Base-by-base conservation (phyloP, 140 eudicot species). In the Eryngium alpinum region DNA sequence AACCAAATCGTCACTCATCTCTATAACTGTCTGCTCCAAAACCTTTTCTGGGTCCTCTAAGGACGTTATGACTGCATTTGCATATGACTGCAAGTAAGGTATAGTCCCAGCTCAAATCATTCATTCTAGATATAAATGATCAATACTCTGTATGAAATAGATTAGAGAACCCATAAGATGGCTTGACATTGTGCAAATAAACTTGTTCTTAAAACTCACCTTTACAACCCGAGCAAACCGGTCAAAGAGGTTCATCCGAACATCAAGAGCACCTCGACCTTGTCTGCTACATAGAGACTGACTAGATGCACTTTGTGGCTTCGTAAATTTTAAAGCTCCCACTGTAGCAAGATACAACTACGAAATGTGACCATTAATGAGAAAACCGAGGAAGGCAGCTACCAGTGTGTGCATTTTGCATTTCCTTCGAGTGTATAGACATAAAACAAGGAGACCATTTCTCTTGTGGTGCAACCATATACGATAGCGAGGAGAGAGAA, bases 1-100 rank as follows among this genome's bases (percentile, higher is more conserved):
- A 62, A 89, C 84, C 87, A 94, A 84, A 85, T 94, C 98, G 43
- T 92, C 92, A 82, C 90, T 94, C 98, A 94, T 94, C 80, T 94
- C 97, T 6, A 84, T 46, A 56, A 94, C 98, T 59, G 97, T 87
- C 85, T 94, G 98, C 82, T 94, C 98, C 90, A 94, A 84, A 79
- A 94, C 92, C 86, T 90, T 94, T 87, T 94, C 98, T 17, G 97
- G 97, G 82, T 94, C 98, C 83, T 94, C 98, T 76, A 94, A 90
- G 53, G 92, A 81, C 83, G 97, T 90, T 83, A 94, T 78, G 78
- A 92, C 24, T 72, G 98, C 97, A 90, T 87, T 94, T 82, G 98
- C 97, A 88, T 94, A 94, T 32, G 98, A 94, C 98, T 94, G 80
- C 81, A 78, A 80, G 80, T 60, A 79, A 31, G 44, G 78, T 9